phyloP scores from a whole-genome alignment of 371 early-diverging fungal genomes.

The Conidiobolus incongruus region DNA sequence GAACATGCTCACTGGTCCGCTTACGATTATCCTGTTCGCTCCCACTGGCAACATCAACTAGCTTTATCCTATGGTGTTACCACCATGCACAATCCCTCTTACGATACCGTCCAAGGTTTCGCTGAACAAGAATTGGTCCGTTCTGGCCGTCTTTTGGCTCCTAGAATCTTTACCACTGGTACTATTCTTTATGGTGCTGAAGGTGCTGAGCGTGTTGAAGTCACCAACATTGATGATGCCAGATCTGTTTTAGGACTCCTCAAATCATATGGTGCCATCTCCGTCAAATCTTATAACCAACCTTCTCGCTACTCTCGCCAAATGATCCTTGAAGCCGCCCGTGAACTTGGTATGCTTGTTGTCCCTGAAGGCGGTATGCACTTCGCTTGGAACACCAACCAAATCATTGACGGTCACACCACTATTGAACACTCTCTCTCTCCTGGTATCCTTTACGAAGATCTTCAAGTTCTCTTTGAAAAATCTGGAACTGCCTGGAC shows the following conservation, averaged over 20 bases:
- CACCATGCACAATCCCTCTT: not conserved
- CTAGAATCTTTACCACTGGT: not conserved
- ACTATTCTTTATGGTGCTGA: not conserved
- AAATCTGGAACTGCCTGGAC: not conserved
- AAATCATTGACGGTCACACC: constrained; percentile 1
- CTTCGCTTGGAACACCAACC: not conserved
- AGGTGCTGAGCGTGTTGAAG: not conserved
- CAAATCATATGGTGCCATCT: not conserved
- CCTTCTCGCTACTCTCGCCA: not conserved
- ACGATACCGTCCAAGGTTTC: not conserved
- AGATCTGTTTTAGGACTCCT: no score
- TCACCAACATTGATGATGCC: not conserved
- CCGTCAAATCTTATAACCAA: constrained; percentile 1
- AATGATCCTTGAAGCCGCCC: not conserved
- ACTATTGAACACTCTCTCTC: not conserved
- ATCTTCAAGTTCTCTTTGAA: not conserved
- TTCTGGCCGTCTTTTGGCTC: not conserved
- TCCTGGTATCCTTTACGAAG: not conserved
- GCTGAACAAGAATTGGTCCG: not conserved
- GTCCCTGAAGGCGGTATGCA: no score
- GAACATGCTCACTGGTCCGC: not conserved
- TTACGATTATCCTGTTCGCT: not conserved
- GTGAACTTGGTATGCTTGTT: not conserved
- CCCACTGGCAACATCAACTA: not conserved
- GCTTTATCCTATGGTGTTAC: not conserved